Evolutionary conservation across 495 filamentous ascomycete genomes (phyloP), one percentile per base, ranked within the genome.

Genomic region (Apodospora peruviana): DNA sequence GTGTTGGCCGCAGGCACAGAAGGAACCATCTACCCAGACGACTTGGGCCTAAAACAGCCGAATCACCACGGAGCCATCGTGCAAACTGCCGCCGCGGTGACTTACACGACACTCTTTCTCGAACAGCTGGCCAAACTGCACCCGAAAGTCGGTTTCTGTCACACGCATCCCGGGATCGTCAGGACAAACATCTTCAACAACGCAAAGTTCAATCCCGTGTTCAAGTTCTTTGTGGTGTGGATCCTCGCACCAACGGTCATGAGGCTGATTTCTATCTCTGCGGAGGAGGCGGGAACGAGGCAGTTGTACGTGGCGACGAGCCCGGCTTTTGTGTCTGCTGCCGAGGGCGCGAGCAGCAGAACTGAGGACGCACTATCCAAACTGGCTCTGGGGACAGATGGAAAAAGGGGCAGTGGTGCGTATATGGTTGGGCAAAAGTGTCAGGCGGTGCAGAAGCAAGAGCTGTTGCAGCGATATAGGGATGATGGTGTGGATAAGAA

Each of bases 81-180:
- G 1, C 43, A 46, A 4, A 64, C 57, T 14, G 71, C 51, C 11
- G 74, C 82, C 37, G 55, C 66, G 5, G 45, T 59, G 2, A 71
- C 76, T 7, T 64, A 82, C 42, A 68, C 68, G 20, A 78, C 73
- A 1, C 49, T 84, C 0, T 56, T 59, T 2, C 47, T 82, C 4
- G 73, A 79, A 48, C 44, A 52, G 5, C 32, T 78, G 2, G 69
- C 78, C 1, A 49, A 61, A 16, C 45, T 58, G 40, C 62, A 76
- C 23, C 75, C 75, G 0, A 53, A 60, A 1, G 75, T 79, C 5
- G 65, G 62, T 9, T 84, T 83, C 57, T 56, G 85, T 2, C 81
- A 85, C 48, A 57, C 66, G 27, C 79, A 67, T 41, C 81, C 81
- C 0, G 75, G 76, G 1, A 43, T 63, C 1, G 80, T 85, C 17